These are phyloP conservation scores for Xanthoconium separans DNA, from an alignment of 1,284 basidiomycete genomes.

Conservation along the genomic window DNA sequence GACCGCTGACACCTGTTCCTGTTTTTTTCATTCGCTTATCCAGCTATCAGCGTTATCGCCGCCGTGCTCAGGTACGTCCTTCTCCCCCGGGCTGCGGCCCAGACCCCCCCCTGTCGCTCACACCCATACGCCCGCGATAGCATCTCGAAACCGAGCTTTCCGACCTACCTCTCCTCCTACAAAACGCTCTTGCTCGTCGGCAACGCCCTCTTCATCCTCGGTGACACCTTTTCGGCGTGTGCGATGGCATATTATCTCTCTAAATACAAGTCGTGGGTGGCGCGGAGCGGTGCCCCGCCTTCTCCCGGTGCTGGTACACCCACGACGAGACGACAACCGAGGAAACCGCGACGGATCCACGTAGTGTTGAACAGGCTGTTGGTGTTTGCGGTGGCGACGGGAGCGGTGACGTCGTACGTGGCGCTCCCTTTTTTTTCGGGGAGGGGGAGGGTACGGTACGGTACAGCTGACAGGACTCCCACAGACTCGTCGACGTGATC, in stretches of 20 bases:
- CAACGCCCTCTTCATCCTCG: slow-evolving; percentile 25
- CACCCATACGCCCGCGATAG: slow-evolving; percentile 2
- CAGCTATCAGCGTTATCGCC: slow-evolving; percentile 21
- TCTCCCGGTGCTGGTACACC: too few relatives aligned
- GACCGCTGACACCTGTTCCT: background rate
- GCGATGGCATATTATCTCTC: slow-evolving; percentile 27
- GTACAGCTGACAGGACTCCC: background rate
- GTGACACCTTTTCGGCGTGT: slow-evolving; percentile 23
- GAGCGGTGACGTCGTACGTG: slow-evolving; percentile 26
- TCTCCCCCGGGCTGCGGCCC: too few relatives aligned
- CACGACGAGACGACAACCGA: too few relatives aligned
- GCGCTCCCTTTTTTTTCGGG: background rate
- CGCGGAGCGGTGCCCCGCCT: too few relatives aligned
- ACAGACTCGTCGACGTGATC: slow-evolving; percentile 28
- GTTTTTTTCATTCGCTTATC: background rate
- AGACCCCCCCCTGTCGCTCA: background rate
- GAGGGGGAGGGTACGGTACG: too few relatives aligned
- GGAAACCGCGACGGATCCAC: slow-evolving; percentile 18
- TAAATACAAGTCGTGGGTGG: slow-evolving; percentile 10
- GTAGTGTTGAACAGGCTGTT: slow-evolving; percentile 25
- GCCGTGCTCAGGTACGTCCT: slow-evolving; percentile 20
- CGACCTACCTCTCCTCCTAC: background rate
- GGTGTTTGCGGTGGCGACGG: slow-evolving; percentile 28
- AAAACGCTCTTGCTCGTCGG: slow-evolving; percentile 18
- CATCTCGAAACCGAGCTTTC: slow-evolving; percentile 11